Evolutionary conservation across 257 asterid species (phyloP).

Genomic region (Sherardia arvensis): DNA sequence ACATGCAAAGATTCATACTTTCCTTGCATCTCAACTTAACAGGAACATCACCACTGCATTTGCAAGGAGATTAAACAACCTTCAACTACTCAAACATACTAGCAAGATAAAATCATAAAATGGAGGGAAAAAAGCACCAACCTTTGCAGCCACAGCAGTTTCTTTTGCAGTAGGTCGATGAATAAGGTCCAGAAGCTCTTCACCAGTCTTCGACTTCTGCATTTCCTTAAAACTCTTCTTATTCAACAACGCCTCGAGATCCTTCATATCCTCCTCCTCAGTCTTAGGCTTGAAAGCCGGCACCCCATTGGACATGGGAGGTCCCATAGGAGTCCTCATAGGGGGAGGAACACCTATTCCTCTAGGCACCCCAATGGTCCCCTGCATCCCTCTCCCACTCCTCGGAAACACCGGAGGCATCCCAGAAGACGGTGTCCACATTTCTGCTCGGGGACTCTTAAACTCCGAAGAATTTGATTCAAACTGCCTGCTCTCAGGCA

Average conservation of each 20-base stretch:
- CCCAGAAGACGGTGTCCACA: slow-evolving; percentile 41
- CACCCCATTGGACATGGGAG: slow-evolving; percentile 16
- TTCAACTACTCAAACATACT: neutral
- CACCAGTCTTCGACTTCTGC: slow-evolving; percentile 95
- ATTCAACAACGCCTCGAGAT: slow-evolving; percentile 78
- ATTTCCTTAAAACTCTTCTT: slow-evolving; percentile 77
- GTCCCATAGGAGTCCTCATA: slow-evolving; percentile 17
- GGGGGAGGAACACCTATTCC: slow-evolving; percentile 95
- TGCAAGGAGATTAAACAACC: neutral
- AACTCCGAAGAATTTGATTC: slow-evolving; percentile 31
- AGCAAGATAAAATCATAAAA: slow-evolving; percentile 1
- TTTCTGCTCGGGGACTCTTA: slow-evolving; percentile 43
- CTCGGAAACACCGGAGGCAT: slow-evolving; percentile 34
- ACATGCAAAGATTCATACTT: neutral
- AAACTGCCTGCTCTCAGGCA: slow-evolving; percentile 64
- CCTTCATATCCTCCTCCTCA: slow-evolving; percentile 94
- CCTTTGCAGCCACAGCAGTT: slow-evolving; percentile 88
- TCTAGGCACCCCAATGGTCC: slow-evolving; percentile 78
- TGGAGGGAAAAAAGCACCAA: slow-evolving; percentile 5
- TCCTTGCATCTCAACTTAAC: neutral
- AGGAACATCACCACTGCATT: neutral
- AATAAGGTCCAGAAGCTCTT: slow-evolving; percentile 91
- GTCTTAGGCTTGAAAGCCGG: slow-evolving; percentile 66
- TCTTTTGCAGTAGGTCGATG: slow-evolving; percentile 94
- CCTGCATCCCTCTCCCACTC: slow-evolving; percentile 67